Percentiles rank a stretch among this genome's conserved stretches.
Conservation (phyloP, 768 basidiomycete species). For the Tricholoma saponaceum region DNA sequence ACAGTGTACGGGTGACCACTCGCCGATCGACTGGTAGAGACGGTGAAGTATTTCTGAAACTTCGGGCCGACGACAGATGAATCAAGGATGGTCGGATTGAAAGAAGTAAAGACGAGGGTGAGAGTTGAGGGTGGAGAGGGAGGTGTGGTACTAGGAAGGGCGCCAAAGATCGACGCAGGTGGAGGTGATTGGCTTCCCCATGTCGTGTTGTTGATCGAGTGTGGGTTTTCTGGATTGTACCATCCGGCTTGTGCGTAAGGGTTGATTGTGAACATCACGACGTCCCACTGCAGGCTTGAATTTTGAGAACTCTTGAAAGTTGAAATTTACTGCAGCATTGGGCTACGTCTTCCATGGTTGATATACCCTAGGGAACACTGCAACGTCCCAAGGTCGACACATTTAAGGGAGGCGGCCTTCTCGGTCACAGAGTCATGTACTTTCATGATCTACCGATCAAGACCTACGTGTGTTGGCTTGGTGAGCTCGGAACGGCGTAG, state of each 20-base stretch:
- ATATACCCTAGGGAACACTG: not conserved
- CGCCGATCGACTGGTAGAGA: constrained; percentile 17
- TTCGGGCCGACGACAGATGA: constrained; percentile 41
- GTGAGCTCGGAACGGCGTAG: not conserved
- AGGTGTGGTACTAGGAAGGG: constrained; percentile 5
- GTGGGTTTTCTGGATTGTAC: constrained; percentile 12
- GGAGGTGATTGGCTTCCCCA: constrained; percentile 11
- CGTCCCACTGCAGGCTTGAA: not conserved
- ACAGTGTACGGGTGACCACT: constrained; percentile 30
- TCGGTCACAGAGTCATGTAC: not conserved
- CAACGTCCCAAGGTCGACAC: not conserved
- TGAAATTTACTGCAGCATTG: not conserved
- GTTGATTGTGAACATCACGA: constrained; percentile 3
- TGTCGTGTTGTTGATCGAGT: constrained; percentile 12
- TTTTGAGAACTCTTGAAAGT: not conserved
- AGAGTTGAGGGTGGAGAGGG: not conserved
- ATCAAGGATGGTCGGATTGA: constrained; percentile 38
- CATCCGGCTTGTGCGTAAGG: constrained; percentile 17
- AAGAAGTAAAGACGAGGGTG: constrained; percentile 34
- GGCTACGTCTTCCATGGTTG: not conserved
- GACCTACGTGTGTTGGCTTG: not conserved
- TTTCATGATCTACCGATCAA: not conserved
- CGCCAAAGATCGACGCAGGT: constrained; percentile 13
- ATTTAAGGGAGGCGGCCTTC: not conserved
- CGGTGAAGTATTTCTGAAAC: constrained; percentile 36